phyloP scores from a whole-genome alignment of 768 basidiomycete species.

The Russula dissimulans region DNA sequence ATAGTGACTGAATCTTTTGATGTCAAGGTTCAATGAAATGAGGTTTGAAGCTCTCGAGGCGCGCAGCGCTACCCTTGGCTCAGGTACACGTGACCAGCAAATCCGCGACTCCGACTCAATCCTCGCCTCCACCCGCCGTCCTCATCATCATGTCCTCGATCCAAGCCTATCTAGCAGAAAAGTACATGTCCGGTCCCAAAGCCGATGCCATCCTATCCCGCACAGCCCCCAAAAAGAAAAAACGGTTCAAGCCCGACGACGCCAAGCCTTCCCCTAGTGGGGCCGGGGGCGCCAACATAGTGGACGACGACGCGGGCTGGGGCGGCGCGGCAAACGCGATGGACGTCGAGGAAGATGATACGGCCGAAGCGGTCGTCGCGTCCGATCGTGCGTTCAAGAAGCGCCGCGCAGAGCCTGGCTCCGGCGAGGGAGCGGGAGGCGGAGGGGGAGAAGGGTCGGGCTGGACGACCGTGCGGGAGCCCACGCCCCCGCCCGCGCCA shows the following conservation, averaged over 20 bases:
- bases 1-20: background rate
- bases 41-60: too few relatives aligned
- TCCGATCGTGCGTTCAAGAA: constrained; percentile 73
- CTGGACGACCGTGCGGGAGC: constrained; percentile 60
- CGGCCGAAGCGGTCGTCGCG: constrained; percentile 57
- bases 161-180: constrained; percentile 79
- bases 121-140: background rate
- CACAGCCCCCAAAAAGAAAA: constrained; percentile 54
- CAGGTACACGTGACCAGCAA: background rate
- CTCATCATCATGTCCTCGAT: constrained; percentile 28
- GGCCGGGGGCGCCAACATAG: constrained; percentile 20
- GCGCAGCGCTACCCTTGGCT: too few relatives aligned
- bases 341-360: constrained; percentile 50
- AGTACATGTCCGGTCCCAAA: constrained; percentile 95
- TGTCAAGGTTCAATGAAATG: background rate
- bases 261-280: constrained; percentile 22
- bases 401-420: constrained; percentile 46
- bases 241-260: constrained; percentile 56
- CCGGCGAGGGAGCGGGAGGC: background rate
- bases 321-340: constrained; percentile 37
- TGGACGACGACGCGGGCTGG: constrained; percentile 69
- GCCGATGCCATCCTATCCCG: constrained; percentile 88
- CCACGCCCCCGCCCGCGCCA: constrained; percentile 42
- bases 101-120: too few relatives aligned
- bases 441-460: constrained; percentile 35